Percentiles rank a stretch among this genome's conserved stretches.
These are phyloP conservation scores for Sphaceloma murrayae DNA, from an alignment of 2,329 filamentous ascomycete genomes.

Conservation along the genomic window DNA sequence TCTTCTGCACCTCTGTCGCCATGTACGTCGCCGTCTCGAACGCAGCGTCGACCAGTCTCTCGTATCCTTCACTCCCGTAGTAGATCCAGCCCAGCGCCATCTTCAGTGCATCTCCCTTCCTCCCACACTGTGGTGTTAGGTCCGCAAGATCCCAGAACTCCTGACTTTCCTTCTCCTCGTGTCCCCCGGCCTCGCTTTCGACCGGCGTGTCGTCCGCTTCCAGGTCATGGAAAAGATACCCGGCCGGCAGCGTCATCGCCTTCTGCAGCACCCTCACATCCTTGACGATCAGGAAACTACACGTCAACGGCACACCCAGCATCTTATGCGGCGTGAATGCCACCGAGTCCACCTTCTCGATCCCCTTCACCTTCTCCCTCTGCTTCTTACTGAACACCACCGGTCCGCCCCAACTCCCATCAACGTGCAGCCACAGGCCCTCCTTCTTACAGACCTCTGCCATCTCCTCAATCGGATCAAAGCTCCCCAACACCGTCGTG, in stretches of 20 bases:
- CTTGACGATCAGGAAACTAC: conserved; percentile 72
- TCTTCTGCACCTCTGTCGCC: conserved; percentile 47
- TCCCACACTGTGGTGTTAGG: conserved; percentile 84
- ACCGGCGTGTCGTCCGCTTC: conserved; percentile 31
- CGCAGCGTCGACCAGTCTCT: conserved; percentile 52
- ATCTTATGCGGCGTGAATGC: conserved; percentile 96
- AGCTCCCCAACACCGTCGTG: conserved; percentile 85
- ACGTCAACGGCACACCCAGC: conserved; percentile 84
- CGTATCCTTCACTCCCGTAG: conserved; percentile 70
- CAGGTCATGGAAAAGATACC: conserved; percentile 51
- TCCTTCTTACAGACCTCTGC: conserved; percentile 59
- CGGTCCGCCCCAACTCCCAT: conserved; percentile 82
- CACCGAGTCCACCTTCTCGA: conserved; percentile 66
- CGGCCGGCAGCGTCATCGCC: conserved; percentile 78
- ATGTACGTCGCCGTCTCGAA: conserved; percentile 64
- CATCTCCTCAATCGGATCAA: conserved; percentile 67
- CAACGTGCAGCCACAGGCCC: conserved; percentile 83
- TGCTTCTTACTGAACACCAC: conserved; percentile 63
- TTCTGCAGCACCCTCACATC: conserved; percentile 69
- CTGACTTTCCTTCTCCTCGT: conserved; percentile 19
- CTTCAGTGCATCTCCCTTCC: conserved; percentile 76
- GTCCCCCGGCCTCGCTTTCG: conserved; percentile 19
- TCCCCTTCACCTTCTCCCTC: conserved; percentile 57
- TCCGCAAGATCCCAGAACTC: conserved; percentile 86
- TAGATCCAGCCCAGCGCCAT: conserved; percentile 83